phyloP scores from a whole-genome alignment of 257 asterid genomes.

The Primulina tabacum region DNA sequence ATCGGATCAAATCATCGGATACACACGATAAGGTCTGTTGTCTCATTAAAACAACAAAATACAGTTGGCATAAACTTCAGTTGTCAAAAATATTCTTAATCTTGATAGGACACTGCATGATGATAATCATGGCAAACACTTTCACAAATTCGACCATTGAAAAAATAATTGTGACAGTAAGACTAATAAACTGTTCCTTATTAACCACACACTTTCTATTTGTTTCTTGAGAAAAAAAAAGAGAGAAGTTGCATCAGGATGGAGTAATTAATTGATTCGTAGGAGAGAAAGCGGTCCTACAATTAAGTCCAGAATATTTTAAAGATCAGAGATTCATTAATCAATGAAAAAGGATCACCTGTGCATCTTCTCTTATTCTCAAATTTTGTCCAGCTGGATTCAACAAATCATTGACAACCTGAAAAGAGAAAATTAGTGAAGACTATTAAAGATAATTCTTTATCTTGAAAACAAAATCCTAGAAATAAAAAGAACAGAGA shows the following conservation, averaged over 20 bases:
- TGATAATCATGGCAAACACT: not conserved
- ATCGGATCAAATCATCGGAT: not conserved
- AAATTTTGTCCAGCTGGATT: conserved; percentile 99
- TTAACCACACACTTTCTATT: conserved; percentile 19
- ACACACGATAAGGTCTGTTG: not conserved
- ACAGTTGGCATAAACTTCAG: conserved; percentile 8
- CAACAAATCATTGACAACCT: conserved; percentile 96
- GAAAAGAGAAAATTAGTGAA: conserved; percentile 32
- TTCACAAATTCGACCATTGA: conserved; percentile 5
- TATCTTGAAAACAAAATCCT: conserved; percentile 11
- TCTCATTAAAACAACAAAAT: not conserved
- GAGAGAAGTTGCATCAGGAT: conserved; percentile 10
- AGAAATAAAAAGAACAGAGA: conserved; percentile 11
- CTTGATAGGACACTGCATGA: conserved; percentile 6
- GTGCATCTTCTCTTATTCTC: conserved; percentile 90
- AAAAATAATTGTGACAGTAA: conserved; percentile 6
- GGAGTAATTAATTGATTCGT: conserved; percentile 2
- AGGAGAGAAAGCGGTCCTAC: conserved; percentile 11
- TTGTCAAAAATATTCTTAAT: not conserved
- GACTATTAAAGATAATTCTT: conserved; percentile 23
- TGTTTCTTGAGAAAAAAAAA: not conserved
- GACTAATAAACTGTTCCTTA: conserved; percentile 1
- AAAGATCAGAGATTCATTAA: conserved; percentile 4
- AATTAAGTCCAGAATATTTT: conserved; percentile 14
- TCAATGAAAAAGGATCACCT: conserved; percentile 48